These are phyloP conservation scores for Amphichorda felina DNA, from an alignment of 2,329 filamentous ascomycete genomes.

Conservation along the genomic window DNA sequence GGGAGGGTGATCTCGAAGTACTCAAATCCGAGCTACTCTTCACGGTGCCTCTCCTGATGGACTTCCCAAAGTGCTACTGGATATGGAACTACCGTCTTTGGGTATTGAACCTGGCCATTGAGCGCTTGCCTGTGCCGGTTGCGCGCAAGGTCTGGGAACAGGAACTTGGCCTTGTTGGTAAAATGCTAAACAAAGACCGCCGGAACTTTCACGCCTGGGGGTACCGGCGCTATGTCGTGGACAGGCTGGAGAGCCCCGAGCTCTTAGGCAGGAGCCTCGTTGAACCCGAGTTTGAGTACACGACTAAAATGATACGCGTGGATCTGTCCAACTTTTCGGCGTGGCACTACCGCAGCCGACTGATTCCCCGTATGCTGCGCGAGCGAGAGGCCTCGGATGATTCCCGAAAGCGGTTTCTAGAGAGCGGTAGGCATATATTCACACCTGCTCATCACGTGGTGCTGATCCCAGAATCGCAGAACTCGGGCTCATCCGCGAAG, in stretches of 20 bases:
- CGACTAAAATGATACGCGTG: conserved; percentile 72
- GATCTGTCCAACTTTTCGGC: conserved; percentile 94
- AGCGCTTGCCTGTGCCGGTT: conserved; percentile 40
- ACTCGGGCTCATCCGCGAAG: conserved; percentile 61
- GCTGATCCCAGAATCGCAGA: conserved; percentile 32
- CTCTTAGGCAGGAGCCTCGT: conserved; percentile 51
- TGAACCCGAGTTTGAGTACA: conserved; percentile 79
- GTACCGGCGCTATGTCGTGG: conserved; percentile 71
- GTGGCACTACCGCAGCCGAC: conserved; percentile 82
- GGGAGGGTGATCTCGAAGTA: conserved; percentile 26
- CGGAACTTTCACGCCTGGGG: conserved; percentile 97
- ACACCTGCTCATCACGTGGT: no score
- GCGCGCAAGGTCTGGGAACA: conserved; percentile 67
- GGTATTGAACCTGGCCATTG: conserved; percentile 63
- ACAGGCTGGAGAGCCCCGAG: conserved; percentile 52
- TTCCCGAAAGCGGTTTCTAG: conserved; percentile 57
- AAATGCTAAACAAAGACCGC: conserved; percentile 78
- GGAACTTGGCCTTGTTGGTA: conserved; percentile 70
- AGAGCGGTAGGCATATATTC: conserved; percentile 40
- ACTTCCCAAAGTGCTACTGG: conserved; percentile 97
- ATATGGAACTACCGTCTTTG: conserved; percentile 95
- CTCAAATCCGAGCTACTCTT: conserved; percentile 69
- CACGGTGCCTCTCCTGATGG: conserved; percentile 69
- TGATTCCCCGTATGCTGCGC: conserved; percentile 65
- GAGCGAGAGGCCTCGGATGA: conserved; percentile 54